Percentiles rank a stretch among this genome's conserved stretches.
These are phyloP conservation scores for Silene conica DNA, from an alignment of 148 eudicot species.

Conservation along the genomic window DNA sequence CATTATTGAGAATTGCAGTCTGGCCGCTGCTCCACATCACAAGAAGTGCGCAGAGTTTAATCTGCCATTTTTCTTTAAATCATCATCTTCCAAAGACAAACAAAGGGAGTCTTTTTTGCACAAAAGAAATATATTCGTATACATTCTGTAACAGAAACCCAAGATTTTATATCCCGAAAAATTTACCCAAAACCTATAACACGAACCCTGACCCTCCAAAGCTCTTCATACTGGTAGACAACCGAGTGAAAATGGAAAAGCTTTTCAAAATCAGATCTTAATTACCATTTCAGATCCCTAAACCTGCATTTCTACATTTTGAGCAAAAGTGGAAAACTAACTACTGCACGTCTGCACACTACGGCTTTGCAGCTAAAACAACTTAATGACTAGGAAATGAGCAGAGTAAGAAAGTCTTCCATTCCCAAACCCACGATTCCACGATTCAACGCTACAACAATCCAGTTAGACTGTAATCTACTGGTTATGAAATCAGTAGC, in stretches of 20 bases:
- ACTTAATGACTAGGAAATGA: background rate
- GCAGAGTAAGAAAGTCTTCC: background rate
- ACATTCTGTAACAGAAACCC: background rate
- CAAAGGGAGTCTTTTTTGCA: too few relatives aligned
- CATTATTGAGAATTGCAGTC: background rate
- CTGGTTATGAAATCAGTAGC: background rate
- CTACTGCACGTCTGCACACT: background rate
- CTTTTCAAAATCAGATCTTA: background rate
- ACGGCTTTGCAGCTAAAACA: background rate
- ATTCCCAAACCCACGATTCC: background rate
- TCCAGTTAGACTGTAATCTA: background rate
- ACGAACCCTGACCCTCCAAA: background rate
- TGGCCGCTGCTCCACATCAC: background rate
- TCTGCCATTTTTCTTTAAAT: too few relatives aligned
- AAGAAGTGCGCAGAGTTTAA: background rate
- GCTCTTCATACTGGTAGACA: background rate
- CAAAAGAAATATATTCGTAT: background rate
- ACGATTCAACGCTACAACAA: background rate
- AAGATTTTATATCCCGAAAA: background rate
- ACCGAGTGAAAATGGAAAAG: background rate
- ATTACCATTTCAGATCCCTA: background rate
- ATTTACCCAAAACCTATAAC: background rate
- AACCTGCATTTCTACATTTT: background rate
- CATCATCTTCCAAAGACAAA: background rate
- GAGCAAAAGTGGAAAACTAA: background rate